Evolutionary conservation across 2,329 filamentous ascomycete species (phyloP).

Genomic region (Cryphonectria carpinicola): DNA sequence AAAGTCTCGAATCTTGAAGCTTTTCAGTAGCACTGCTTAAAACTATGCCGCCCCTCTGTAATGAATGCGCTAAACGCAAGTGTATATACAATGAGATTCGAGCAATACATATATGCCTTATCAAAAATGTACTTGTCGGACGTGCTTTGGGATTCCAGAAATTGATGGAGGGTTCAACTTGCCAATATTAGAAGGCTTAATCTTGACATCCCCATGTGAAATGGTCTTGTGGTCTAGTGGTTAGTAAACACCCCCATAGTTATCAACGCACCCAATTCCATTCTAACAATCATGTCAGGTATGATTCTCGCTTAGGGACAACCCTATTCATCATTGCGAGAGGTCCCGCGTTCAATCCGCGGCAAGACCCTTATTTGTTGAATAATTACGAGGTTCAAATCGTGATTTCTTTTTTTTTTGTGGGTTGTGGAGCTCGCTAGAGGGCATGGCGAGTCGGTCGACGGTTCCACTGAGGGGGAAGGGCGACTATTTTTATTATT

Average conservation of each 20-base stretch:
- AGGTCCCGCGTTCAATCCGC: slow-evolving; percentile 18
- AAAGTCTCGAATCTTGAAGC: too few relatives aligned
- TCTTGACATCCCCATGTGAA: too few relatives aligned
- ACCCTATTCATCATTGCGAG: slow-evolving; percentile 19
- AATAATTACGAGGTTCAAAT: not conserved
- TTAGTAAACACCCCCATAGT: not conserved
- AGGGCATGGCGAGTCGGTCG: not conserved
- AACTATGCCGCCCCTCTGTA: too few relatives aligned
- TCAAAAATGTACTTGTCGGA: too few relatives aligned
- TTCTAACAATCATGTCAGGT: not conserved
- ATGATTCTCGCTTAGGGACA: slow-evolving; percentile 20
- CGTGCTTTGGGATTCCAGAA: too few relatives aligned
- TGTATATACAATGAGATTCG: too few relatives aligned
- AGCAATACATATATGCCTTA: too few relatives aligned
- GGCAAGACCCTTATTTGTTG: slow-evolving; percentile 7
- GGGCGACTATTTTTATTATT: not conserved
- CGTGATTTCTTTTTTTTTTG: not conserved
- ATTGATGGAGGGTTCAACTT: too few relatives aligned
- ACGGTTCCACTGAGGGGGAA: not conserved
- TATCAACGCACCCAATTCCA: not conserved
- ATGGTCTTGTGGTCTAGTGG: slow-evolving; percentile 22
- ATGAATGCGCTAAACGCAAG: too few relatives aligned
- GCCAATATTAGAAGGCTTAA: too few relatives aligned
- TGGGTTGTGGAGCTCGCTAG: not conserved
- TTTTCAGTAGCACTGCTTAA: too few relatives aligned